Percentiles rank a stretch among this genome's conserved stretches.
Evolutionary conservation across 2,329 filamentous ascomycete genomes (phyloP).

Genomic region (Phoma herbarum): DNA sequence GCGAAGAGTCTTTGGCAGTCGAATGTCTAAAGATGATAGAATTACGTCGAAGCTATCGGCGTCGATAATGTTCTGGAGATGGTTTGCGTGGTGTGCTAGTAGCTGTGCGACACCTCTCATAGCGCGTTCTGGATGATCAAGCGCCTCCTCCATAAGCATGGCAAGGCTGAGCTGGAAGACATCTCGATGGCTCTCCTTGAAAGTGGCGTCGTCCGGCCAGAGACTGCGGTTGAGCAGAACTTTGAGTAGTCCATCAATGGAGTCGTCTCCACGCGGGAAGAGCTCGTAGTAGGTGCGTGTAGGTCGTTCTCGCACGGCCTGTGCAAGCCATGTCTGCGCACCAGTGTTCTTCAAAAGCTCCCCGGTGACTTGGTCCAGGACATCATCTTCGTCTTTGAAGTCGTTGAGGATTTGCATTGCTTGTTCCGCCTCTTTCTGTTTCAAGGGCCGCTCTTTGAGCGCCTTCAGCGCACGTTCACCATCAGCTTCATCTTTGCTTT

Average conservation of each 20-base stretch:
- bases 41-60: constrained; percentile 83
- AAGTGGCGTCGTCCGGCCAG: constrained; percentile 55
- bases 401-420: constrained; percentile 55
- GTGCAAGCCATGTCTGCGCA: constrained; percentile 53
- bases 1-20: constrained; percentile 75
- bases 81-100: constrained; percentile 62
- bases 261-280: constrained; percentile 57
- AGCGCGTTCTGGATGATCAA: constrained; percentile 71
- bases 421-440: constrained; percentile 50
- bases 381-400: constrained; percentile 52
- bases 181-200: constrained; percentile 61
- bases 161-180: constrained; percentile 82
- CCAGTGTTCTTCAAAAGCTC: constrained; percentile 47
- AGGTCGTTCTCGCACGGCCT: constrained; percentile 48
- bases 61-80: constrained; percentile 71
- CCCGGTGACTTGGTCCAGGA: constrained; percentile 53
- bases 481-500: constrained; percentile 49
- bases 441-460: constrained; percentile 43
- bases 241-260: constrained; percentile 55
- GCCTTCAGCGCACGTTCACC: constrained; percentile 51
- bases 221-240: constrained; percentile 53
- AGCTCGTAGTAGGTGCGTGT: constrained; percentile 56
- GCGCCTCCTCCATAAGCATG: constrained; percentile 87
- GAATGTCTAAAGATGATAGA: constrained; percentile 84
- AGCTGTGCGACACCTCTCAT: constrained; percentile 68